These are phyloP conservation scores for Gastrolobium villosum DNA, from an alignment of 306 rosid genomes.

Conservation along the genomic window DNA sequence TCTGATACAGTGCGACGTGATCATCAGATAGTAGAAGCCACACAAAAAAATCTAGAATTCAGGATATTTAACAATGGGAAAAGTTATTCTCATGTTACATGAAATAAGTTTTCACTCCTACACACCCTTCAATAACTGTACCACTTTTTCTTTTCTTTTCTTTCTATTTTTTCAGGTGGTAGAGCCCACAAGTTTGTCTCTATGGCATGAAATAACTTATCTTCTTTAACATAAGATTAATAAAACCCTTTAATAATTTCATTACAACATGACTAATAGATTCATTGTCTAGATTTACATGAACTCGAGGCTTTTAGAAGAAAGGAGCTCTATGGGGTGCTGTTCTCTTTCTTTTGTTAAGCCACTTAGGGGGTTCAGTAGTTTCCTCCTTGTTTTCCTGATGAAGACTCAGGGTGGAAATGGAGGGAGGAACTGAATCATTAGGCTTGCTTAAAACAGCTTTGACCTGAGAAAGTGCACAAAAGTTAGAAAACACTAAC, in stretches of 20 bases:
- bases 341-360: constrained; percentile 49
- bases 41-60: not conserved
- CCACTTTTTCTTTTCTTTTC: too few relatives aligned
- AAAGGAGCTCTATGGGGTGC: constrained; percentile 52
- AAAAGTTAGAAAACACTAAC: not conserved
- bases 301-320: constrained; percentile 31
- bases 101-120: too few relatives aligned
- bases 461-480: constrained; percentile 44
- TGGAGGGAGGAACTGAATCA: constrained; percentile 47
- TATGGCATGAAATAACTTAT: too few relatives aligned
- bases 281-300: not conserved
- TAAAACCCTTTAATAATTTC: too few relatives aligned
- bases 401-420: constrained; percentile 6
- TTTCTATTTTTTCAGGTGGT: too few relatives aligned
- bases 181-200: too few relatives aligned
- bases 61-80: too few relatives aligned
- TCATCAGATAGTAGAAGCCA: not conserved
- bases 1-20: too few relatives aligned
- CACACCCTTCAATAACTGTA: too few relatives aligned
- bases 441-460: constrained; percentile 37
- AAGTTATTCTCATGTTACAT: too few relatives aligned
- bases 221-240: too few relatives aligned
- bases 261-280: not conserved
- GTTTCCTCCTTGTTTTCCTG: not conserved
- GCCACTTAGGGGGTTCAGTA: not conserved